phyloP scores from a whole-genome alignment of 2,329 filamentous ascomycete genomes.

The Orbilia javanica region DNA sequence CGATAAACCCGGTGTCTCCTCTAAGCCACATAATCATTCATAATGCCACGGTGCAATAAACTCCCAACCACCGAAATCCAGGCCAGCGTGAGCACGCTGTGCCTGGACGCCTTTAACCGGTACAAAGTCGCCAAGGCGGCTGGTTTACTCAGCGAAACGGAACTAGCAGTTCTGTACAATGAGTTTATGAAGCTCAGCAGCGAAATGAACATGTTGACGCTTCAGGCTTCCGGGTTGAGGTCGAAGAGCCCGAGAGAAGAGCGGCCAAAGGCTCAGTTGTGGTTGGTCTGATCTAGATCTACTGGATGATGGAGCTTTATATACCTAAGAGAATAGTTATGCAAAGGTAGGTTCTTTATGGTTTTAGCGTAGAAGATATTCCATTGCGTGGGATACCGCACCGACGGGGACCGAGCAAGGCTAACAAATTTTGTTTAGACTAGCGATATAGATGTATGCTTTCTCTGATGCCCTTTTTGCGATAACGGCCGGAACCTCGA shows the following conservation, averaged over 20 bases:
- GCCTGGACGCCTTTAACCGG: constrained; percentile 49
- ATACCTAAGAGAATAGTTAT: not conserved
- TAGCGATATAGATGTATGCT: not conserved
- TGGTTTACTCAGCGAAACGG: constrained; percentile 15
- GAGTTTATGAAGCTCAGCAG: constrained; percentile 51
- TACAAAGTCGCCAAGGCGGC: constrained; percentile 51
- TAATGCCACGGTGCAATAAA: constrained; percentile 55
- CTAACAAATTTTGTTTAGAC: not conserved
- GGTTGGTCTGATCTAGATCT: constrained; percentile 30
- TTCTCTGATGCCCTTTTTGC: not conserved
- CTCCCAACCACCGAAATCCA: constrained; percentile 48
- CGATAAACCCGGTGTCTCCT: too few relatives aligned
- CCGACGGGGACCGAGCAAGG: not conserved
- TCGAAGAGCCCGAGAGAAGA: constrained; percentile 13
- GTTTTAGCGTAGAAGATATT: not conserved
- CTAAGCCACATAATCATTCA: not conserved
- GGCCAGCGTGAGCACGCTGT: constrained; percentile 57
- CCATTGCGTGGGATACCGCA: too few relatives aligned
- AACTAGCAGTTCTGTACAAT: constrained; percentile 32
- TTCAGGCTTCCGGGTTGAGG: constrained; percentile 42
- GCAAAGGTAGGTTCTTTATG: not conserved
- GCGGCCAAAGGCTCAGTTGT: constrained; percentile 45
- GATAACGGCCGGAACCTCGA: not conserved
- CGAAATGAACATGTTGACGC: constrained; percentile 51
- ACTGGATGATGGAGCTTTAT: not conserved